Percentiles rank a stretch among this genome's conserved stretches.
Conservation (phyloP, 352 stramenopile genomes). For the Phytophthora tubulina region DNA sequence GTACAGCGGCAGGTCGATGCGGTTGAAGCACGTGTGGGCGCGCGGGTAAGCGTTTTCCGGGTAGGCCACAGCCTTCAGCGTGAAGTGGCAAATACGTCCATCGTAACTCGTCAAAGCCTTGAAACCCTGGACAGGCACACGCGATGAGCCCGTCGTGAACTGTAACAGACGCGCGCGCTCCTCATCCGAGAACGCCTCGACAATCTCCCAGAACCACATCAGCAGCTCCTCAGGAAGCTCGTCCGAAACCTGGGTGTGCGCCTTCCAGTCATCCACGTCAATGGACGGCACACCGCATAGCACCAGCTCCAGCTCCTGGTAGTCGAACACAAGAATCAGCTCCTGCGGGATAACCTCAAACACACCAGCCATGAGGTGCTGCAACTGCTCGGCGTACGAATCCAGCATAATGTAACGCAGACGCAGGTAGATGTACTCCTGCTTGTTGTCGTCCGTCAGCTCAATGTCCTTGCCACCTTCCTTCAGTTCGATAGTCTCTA, state of each 20-base stretch:
- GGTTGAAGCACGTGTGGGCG: constrained; percentile 89
- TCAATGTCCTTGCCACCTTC: constrained; percentile 85
- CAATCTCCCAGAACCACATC: constrained; percentile 86
- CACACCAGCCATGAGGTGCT: constrained; percentile 93
- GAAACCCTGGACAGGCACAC: constrained; percentile 89
- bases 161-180: constrained; percentile 86
- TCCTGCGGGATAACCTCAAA: constrained; percentile 97
- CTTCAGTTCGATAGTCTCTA: constrained; percentile 88
- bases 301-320: constrained; percentile 86
- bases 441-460: constrained; percentile 97
- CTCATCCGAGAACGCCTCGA: constrained; percentile 72
- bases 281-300: constrained; percentile 85
- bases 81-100: constrained; percentile 82
- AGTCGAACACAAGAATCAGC: constrained; percentile 86
- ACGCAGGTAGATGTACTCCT: constrained; percentile 96
- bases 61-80: constrained; percentile 65
- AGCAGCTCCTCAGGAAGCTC: constrained; percentile 79
- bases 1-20: constrained; percentile 84
- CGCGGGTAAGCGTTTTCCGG: constrained; percentile 71
- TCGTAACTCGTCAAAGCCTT: constrained; percentile 86
- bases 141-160: constrained; percentile 86
- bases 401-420: constrained; percentile 97
- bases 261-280: constrained; percentile 86
- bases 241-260: constrained; percentile 90
- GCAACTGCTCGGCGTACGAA: constrained; percentile 94